Conservation (phyloP, 768 basidiomycete genomes). For the Ramaria sp. region DNA sequence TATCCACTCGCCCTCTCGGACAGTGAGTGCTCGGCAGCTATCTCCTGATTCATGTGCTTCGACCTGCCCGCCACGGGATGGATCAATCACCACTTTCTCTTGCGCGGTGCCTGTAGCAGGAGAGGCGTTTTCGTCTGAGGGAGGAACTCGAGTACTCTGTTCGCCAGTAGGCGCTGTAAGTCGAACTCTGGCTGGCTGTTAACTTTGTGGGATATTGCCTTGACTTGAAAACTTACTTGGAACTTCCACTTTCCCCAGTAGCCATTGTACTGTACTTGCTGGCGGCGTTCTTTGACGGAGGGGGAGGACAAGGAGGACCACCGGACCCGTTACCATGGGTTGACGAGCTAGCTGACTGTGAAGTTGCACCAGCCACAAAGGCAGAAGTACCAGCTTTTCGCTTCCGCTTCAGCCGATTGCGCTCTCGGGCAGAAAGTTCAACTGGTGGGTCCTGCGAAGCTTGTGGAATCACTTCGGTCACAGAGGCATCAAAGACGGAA, state of each 20-base stretch:
- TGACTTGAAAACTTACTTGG: slow-evolving; percentile 32
- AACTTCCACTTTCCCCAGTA: slow-evolving; percentile 38
- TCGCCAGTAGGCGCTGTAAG: slow-evolving; percentile 59
- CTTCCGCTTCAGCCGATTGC: slow-evolving; percentile 90
- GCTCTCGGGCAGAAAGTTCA: slow-evolving; percentile 80
- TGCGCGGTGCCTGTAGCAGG: slow-evolving; percentile 21
- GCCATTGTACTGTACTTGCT: slow-evolving; percentile 54
- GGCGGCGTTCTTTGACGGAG: slow-evolving; percentile 46
- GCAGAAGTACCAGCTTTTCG: slow-evolving; percentile 79
- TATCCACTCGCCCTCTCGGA: slow-evolving; percentile 65
- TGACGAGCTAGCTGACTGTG: neutral
- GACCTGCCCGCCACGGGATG: slow-evolving; percentile 77
- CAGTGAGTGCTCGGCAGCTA: slow-evolving; percentile 68
- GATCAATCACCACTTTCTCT: slow-evolving; percentile 70
- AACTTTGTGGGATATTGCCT: neutral
- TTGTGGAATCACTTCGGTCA: neutral
- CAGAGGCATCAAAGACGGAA: slow-evolving; percentile 12
- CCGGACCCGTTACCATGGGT: slow-evolving; percentile 13
- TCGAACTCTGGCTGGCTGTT: slow-evolving; percentile 44
- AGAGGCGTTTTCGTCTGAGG: slow-evolving; percentile 30
- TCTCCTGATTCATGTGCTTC: slow-evolving; percentile 59
- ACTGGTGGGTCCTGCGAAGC: slow-evolving; percentile 9
- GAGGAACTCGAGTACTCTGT: slow-evolving; percentile 45
- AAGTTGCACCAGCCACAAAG: slow-evolving; percentile 43
- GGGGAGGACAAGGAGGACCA: slow-evolving; percentile 33